Evolutionary conservation across 1,284 basidiomycete genomes (phyloP).

Genomic region (Sanghuangporus baumii): DNA sequence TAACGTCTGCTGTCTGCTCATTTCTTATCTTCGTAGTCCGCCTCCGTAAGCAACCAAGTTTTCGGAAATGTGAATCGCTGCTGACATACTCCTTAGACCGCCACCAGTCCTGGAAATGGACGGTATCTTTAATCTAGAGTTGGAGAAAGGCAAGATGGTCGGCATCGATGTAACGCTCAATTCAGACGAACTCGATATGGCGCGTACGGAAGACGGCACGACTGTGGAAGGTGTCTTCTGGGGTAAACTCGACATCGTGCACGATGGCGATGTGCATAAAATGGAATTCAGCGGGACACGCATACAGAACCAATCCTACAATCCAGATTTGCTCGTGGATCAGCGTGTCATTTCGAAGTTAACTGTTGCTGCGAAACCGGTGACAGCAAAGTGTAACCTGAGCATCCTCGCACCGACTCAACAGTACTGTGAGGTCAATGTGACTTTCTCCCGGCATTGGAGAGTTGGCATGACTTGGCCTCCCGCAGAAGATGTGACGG

Average conservation of each 20-base stretch:
- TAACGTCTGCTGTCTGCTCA: slow-evolving; percentile 17
- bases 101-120: slow-evolving; percentile 83
- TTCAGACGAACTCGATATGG: slow-evolving; percentile 78
- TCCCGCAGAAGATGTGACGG: slow-evolving; percentile 56
- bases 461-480: slow-evolving; percentile 70
- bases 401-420: slow-evolving; percentile 61
- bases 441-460: slow-evolving; percentile 65
- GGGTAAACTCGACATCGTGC: slow-evolving; percentile 78
- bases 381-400: slow-evolving; percentile 67
- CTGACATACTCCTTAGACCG: slow-evolving; percentile 40
- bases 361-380: slow-evolving; percentile 61
- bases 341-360: slow-evolving; percentile 68
- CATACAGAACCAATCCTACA: slow-evolving; percentile 52
- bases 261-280: slow-evolving; percentile 65
- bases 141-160: slow-evolving; percentile 66
- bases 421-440: slow-evolving; percentile 71
- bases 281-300: slow-evolving; percentile 78
- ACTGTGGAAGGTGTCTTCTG: slow-evolving; percentile 76
- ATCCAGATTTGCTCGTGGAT: slow-evolving; percentile 66
- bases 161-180: slow-evolving; percentile 69
- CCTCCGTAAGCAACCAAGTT: slow-evolving; percentile 57
- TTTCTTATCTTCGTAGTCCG: slow-evolving; percentile 35
- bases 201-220: slow-evolving; percentile 80
- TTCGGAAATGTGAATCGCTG: background rate
- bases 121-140: slow-evolving; percentile 72